Conservation (phyloP, 495 filamentous ascomycete genomes). For the Xylaria curta region DNA sequence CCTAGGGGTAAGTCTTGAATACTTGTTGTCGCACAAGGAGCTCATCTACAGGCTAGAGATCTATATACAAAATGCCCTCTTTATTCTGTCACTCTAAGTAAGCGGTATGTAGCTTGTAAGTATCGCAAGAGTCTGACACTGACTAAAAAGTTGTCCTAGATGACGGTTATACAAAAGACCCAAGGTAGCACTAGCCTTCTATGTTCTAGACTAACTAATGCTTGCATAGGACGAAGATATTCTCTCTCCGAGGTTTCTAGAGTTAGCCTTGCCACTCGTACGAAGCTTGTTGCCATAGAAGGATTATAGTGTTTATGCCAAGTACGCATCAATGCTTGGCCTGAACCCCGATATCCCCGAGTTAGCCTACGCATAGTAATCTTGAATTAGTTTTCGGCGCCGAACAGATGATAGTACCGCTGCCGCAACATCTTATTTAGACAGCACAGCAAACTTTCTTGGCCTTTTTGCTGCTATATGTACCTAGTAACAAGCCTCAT, state of each 20-base stretch:
- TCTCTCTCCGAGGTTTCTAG: background rate
- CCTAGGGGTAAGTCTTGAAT: too few species aligned
- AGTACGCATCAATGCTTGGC: background rate
- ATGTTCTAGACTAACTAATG: background rate
- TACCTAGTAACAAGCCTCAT: background rate
- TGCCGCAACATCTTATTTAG: background rate
- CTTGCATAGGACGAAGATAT: background rate
- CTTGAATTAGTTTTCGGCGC: background rate
- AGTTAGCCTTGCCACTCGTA: background rate
- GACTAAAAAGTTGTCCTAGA: too few species aligned
- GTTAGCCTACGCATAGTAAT: background rate
- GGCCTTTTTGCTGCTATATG: background rate
- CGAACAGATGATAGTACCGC: too few species aligned
- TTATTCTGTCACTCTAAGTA: too few species aligned
- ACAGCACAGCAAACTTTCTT: background rate
- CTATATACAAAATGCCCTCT: too few species aligned
- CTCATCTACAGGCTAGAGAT: too few species aligned
- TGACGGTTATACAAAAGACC: too few species aligned
- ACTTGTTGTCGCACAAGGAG: too few species aligned
- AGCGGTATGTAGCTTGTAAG: too few species aligned
- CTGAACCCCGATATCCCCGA: background rate
- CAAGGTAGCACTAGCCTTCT: background rate
- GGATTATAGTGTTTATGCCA: background rate
- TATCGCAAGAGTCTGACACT: too few species aligned
- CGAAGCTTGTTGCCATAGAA: background rate